Evolutionary conservation across 225 moss, liverwort and hornwort genomes (phyloP).

Genomic region (Thuidium tamariscinum): DNA sequence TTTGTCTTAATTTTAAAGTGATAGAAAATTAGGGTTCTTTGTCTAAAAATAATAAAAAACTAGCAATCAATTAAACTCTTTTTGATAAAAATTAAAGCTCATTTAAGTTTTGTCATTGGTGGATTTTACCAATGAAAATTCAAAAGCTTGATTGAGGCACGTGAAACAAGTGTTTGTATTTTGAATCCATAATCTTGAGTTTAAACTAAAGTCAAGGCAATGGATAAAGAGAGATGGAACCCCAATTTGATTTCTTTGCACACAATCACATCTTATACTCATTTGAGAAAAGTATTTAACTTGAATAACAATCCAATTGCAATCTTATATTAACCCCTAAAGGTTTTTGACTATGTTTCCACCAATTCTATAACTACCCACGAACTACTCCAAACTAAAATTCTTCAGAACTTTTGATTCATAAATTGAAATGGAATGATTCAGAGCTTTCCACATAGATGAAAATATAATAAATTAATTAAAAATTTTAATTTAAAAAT

Average conservation of each 20-base stretch:
- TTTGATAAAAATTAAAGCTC: fast-evolving
- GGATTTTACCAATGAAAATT: not conserved
- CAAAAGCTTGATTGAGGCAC: not conserved
- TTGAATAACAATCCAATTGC: not conserved
- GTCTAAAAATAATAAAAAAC: not conserved
- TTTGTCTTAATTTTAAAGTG: not conserved
- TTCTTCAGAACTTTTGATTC: no score
- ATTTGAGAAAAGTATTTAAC: not conserved
- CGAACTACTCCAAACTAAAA: no score
- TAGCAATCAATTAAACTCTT: no score
- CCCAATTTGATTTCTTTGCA: not conserved
- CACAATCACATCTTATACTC: fast-evolving
- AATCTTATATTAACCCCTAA: no score
- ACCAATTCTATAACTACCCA: no score
- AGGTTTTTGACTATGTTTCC: no score
- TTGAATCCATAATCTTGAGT: not conserved
- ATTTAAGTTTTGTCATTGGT: not conserved
- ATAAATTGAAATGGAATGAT: no score
- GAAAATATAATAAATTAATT: no score
- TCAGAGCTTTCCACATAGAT: no score
- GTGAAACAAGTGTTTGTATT: not conserved
- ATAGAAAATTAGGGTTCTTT: not conserved
- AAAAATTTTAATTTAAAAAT: no score
- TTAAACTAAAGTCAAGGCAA: not conserved
- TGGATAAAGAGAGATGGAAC: not conserved